Evolutionary conservation across 139 green algal species (phyloP).

Genomic region (Edaphochlamys debaryana): DNA sequence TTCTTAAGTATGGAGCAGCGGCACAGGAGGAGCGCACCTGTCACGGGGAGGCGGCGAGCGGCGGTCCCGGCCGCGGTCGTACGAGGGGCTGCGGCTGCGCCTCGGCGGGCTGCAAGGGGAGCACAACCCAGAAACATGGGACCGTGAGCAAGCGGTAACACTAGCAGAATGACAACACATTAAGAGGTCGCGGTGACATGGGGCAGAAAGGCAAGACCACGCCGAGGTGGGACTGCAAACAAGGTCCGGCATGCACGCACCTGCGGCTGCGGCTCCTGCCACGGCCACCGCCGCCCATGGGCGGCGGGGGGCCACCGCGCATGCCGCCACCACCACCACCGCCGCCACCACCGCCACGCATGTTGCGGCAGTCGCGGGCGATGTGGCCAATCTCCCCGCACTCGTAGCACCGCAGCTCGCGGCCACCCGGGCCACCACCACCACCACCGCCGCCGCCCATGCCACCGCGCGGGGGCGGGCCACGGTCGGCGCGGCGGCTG

Average conservation of each 20-base stretch:
- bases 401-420: constrained; percentile 41
- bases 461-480: constrained; percentile 1
- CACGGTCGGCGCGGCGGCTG: constrained; percentile 14
- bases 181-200: too few relatives aligned
- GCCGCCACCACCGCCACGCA: constrained; percentile 16
- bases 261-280: constrained; percentile 33
- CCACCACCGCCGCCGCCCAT: background rate
- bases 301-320: background rate
- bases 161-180: too few relatives aligned
- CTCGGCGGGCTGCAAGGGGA: constrained; percentile 8
- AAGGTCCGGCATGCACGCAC: too few relatives aligned
- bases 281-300: too few relatives aligned
- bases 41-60: background rate
- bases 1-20: too few relatives aligned
- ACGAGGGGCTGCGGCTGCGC: constrained; percentile 36
- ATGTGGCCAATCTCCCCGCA: constrained; percentile 41
- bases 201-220: background rate
- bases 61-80: constrained; percentile 28
- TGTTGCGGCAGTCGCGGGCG: constrained; percentile 39
- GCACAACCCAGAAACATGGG: background rate
- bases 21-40: background rate
- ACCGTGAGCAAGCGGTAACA: background rate
- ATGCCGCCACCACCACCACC: background rate
- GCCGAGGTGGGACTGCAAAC: too few relatives aligned
- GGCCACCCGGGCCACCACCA: constrained; percentile 3